phyloP scores from a whole-genome alignment of 305 asterid species.

The Solanum hybrid region DNA sequence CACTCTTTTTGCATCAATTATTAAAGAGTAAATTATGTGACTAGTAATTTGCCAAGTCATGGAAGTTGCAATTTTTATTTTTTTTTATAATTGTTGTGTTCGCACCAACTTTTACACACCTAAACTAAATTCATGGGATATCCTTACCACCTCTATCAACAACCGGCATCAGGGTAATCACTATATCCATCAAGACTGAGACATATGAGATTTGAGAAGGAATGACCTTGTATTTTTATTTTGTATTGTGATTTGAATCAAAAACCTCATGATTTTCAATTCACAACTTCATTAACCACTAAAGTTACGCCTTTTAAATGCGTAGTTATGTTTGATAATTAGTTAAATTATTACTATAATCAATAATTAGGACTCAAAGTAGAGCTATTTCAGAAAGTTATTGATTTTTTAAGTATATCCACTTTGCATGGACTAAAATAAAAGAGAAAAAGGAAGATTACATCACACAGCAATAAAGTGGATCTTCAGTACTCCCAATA shows the following conservation, averaged over 20 bases:
- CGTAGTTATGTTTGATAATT: neutral
- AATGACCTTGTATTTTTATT: neutral
- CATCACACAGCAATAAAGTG: neutral
- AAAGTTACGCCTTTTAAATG: neutral
- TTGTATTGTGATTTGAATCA: rapidly evolving
- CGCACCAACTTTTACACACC: no score
- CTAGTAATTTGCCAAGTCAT: neutral
- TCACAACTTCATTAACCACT: neutral
- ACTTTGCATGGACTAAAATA: neutral
- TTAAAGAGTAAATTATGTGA: neutral
- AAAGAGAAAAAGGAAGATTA: neutral
- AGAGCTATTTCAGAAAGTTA: neutral
- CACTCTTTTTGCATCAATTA: neutral
- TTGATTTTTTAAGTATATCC: neutral
- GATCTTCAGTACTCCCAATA: neutral
- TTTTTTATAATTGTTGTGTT: neutral
- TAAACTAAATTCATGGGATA: no score
- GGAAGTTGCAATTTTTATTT: neutral
- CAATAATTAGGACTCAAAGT: neutral
- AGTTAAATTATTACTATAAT: neutral
- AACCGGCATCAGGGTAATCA: no score
- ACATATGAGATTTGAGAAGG: neutral
- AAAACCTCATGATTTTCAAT: neutral
- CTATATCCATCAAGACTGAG: rapidly evolving
- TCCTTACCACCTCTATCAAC: rapidly evolving